Evolutionary conservation across 2,329 filamentous ascomycete species (phyloP).

Genomic region (Talaromyces sp.): DNA sequence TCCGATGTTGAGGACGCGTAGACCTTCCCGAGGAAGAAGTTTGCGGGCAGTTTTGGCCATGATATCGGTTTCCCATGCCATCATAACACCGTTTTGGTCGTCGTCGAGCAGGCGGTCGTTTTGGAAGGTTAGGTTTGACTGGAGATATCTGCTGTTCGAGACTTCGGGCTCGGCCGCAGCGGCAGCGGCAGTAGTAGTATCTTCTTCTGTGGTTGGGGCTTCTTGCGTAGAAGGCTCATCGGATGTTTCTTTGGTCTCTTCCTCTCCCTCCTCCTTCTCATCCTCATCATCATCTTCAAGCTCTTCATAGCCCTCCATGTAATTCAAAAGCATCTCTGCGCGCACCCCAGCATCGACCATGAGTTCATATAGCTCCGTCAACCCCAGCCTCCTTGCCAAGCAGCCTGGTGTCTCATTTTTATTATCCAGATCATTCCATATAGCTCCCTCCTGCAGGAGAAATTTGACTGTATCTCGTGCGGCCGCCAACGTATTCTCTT

Average conservation of each 20-base stretch:
- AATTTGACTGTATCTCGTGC: conserved; percentile 67
- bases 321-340: conserved; percentile 78
- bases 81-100: conserved; percentile 82
- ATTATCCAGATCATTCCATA: conserved; percentile 92
- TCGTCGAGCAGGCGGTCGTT: conserved; percentile 67
- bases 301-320: conserved; percentile 76
- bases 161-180: conserved; percentile 38
- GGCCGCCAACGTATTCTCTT: conserved; percentile 46
- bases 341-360: conserved; percentile 87
- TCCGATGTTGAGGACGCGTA: conserved; percentile 76
- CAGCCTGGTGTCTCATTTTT: conserved; percentile 90
- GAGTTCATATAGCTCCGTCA: conserved; percentile 68
- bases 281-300: conserved; percentile 49
- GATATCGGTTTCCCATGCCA: conserved; percentile 85
- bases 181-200: not conserved
- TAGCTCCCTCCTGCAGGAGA: conserved; percentile 80
- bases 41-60: conserved; percentile 73
- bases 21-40: conserved; percentile 57
- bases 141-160: conserved; percentile 64
- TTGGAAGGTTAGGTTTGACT: conserved; percentile 61
- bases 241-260: conserved; percentile 12
- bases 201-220: conserved; percentile 5
- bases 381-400: conserved; percentile 65
- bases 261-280: conserved; percentile 15
- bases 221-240: conserved; percentile 8